Evolutionary conservation across 306 rosid species (phyloP).

Genomic region (Cicer yamashitae): DNA sequence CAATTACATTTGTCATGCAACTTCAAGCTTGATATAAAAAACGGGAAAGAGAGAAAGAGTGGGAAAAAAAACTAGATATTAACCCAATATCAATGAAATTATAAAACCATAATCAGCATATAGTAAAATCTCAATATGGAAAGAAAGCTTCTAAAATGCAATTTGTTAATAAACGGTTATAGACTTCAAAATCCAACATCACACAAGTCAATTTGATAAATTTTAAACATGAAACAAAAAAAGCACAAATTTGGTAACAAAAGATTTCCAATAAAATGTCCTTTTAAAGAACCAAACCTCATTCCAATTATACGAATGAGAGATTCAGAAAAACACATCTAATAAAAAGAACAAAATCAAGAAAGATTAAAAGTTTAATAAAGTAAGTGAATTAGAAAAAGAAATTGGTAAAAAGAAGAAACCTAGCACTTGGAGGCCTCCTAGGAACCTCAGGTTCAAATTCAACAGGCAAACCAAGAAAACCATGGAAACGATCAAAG

Average conservation of each 20-base stretch:
- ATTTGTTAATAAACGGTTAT: not conserved
- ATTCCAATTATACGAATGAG: not conserved
- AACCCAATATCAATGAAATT: not conserved
- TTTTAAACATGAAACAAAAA: not conserved
- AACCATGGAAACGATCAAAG: conserved; percentile 95
- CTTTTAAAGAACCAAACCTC: conserved; percentile 25
- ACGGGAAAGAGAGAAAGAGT: not conserved
- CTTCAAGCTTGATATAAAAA: conserved; percentile 5
- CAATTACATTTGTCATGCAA: conserved; percentile 8
- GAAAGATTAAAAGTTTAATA: conserved; percentile 2
- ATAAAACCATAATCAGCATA: conserved; percentile 27
- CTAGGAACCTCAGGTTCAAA: conserved; percentile 93
- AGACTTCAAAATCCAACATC: not conserved
- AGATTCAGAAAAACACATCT: not conserved
- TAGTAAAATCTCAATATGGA: conserved; percentile 4
- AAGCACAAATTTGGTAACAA: not conserved
- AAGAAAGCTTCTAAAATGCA: not conserved
- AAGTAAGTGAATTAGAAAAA: not conserved
- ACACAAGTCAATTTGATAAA: not conserved
- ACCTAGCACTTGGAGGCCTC: conserved; percentile 98
- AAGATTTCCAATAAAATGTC: conserved; percentile 24
- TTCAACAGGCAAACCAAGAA: conserved; percentile 96
- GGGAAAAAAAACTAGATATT: conserved; percentile 1
- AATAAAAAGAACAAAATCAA: not conserved
- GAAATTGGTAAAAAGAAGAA: not conserved